Evolutionary conservation across 192 early-diverging fungal genomes (phyloP), one percentile per base, ranked within the genome.

Genomic region (Coemansia sp.): DNA sequence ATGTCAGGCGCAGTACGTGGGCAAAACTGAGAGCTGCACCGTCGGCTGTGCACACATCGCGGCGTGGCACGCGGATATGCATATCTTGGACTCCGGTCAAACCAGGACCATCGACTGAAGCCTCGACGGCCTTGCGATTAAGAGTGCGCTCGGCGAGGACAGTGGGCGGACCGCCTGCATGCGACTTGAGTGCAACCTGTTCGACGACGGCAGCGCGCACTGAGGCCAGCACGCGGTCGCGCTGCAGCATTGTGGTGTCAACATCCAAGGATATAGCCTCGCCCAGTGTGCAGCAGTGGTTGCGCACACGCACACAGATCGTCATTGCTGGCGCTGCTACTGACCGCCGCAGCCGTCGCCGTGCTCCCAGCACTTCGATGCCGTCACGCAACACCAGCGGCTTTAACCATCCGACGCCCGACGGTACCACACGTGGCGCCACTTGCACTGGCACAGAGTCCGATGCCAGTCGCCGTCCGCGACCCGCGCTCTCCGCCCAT

Each of bases 331-430:
- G 76, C 47, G 73, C 74, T 29, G 74, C 75, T 8, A 65, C 68
- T 24, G 73, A 68, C 20, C 71, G 64, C 58, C 80, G 67, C 68
- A 82, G 74, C 37, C 67, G 38, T 16, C 80, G 74, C 27, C 68
- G 64, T 2, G 75, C 71, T 38, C 76, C 80, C 0, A 65, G 32
- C 0, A 82, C 68, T 67, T 74, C 70, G 22, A 82, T 65, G 56
- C 80, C 80, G 45, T 82, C 80, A 27, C 80, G 80, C 75, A 82
- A 70, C 29, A 82, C 70, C 47, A 82, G 53, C 12, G 80, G 80
- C 80, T 82, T 82, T 39, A 82, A 70, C 80, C 80, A 82, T 9
- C 80, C 80, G 15, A 82, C 80, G 10, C 80, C 80, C 18, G 75
- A 70, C 27, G 80, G 74, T 32, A 82, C 61, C 32, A 82, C 80